Evolutionary conservation across 129 eudicot genomes (phyloP).

Genomic region (Chrysanthemum lavandulifolium): DNA sequence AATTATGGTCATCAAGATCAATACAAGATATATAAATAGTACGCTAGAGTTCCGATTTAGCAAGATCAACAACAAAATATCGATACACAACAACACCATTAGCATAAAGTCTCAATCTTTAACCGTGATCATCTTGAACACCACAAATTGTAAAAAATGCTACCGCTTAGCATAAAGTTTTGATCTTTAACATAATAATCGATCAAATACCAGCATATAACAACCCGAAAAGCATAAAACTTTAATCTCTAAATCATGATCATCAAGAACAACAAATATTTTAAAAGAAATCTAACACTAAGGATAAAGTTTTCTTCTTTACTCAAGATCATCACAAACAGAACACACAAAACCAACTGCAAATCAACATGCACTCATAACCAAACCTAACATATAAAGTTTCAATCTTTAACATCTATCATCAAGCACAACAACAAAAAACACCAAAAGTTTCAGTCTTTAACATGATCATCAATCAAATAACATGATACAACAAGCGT

Average conservation of each 20-base stretch:
- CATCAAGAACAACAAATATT: neutral
- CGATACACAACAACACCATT: neutral
- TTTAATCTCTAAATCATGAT: conserved; percentile 6
- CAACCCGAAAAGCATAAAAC: neutral
- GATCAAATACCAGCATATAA: neutral
- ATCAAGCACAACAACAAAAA: no score
- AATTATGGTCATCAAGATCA: neutral
- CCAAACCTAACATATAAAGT: no score
- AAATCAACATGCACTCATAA: no score
- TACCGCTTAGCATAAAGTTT: neutral
- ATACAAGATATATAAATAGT: neutral
- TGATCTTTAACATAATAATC: conserved; percentile 20
- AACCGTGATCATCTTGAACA: conserved; percentile 1
- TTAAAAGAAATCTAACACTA: no score
- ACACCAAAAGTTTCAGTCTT: no score
- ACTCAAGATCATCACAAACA: neutral
- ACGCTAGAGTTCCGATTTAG: no score
- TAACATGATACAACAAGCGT: neutral
- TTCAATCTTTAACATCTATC: no score
- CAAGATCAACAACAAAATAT: neutral
- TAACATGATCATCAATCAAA: neutral
- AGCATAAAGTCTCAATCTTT: conserved; percentile 15
- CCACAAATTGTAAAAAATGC: neutral
- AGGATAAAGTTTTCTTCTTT: conserved; percentile 4
- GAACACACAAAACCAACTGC: neutral